Base-by-base conservation (phyloP, 78 protist species). In the Guillardia theta region DNA sequence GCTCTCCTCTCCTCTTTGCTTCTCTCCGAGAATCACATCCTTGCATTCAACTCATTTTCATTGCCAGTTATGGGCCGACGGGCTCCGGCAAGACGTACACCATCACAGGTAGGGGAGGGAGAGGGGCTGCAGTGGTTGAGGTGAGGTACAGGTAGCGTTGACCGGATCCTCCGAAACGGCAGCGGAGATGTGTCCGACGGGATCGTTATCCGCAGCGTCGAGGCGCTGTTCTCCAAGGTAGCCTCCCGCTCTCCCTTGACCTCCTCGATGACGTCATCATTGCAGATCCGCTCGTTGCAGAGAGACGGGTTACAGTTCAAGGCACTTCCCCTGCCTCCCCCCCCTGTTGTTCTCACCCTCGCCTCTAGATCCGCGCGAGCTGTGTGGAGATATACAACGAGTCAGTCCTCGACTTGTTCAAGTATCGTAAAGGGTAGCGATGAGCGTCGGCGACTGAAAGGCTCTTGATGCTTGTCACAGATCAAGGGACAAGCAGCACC, bases 71-170 rank as follows among this genome's bases (percentile, higher is more conserved):
- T 30, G 90, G 90, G 10, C 90, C 90, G 15, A 78, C 90, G 8
- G 90, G 90, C 48, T 78, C 50, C 6, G 90, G 90, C 45, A 78
- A 78, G 90, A 78, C 90, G 53, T 78, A 43, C 90, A 43, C 90
- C 90, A 78, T 78, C 50, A 78, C 48, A 70, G 45, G 87, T 36
- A 53, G 12, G 33, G 62, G 33, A 18, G 33, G 18, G 18, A 12
- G 18, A 12, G 62, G 62, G 33, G 62, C 62, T 18, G 62, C 62
- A 21, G 62, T 18, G 12, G 62, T 18, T 53, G 62, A 53, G 33
- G 62, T 21, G 18, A 53, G 62, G 18, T 53, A 18, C 62, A 53
- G 62, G 62, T 18, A 53, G 18, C 33, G 33, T 18, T 53, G 80
- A 64, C 33, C 12, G 41, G 44, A 78, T 78, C 90, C 19, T 78